A percentile compares a stretch with the other conserved stretches of the same genome.
phyloP scores from a whole-genome alignment of 768 basidiomycete species.

The Leccinum fibrillosum region DNA sequence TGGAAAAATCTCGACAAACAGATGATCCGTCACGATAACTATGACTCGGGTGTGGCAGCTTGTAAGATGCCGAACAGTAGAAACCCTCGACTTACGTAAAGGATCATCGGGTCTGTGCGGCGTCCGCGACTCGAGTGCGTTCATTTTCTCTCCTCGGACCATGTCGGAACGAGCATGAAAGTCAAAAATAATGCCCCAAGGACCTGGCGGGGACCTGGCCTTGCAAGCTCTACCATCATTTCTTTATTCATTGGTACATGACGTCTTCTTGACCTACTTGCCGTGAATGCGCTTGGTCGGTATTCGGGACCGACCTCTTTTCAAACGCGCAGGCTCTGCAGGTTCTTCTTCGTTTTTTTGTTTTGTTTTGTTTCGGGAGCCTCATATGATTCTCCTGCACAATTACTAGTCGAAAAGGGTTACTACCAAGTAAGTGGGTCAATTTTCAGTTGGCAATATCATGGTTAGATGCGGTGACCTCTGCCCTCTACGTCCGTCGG shows the following conservation, averaged over 20 bases:
- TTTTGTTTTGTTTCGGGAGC: background rate
- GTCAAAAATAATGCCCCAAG: background rate
- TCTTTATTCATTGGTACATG: background rate
- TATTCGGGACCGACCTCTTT: too few species aligned
- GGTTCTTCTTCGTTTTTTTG: background rate
- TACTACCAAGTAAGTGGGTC: background rate
- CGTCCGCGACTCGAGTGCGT: constrained; percentile 9
- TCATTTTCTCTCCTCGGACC: constrained; percentile 1
- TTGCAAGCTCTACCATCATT: background rate
- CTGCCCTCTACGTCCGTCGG: background rate
- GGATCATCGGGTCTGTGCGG: background rate
- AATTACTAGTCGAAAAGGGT: background rate
- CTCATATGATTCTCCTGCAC: background rate
- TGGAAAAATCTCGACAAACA: background rate
- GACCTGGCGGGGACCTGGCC: background rate
- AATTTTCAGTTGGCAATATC: background rate
- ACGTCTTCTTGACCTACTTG: too few species aligned
- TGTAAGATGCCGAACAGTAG: background rate
- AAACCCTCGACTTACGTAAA: background rate
- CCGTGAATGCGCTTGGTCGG: too few species aligned
- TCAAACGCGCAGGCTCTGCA: constrained; percentile 1
- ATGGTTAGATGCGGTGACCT: background rate
- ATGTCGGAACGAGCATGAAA: background rate
- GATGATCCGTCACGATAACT: background rate
- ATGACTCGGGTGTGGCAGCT: background rate